phyloP scores from a whole-genome alignment of 352 stramenopile genomes.

The Pythium biforme region DNA sequence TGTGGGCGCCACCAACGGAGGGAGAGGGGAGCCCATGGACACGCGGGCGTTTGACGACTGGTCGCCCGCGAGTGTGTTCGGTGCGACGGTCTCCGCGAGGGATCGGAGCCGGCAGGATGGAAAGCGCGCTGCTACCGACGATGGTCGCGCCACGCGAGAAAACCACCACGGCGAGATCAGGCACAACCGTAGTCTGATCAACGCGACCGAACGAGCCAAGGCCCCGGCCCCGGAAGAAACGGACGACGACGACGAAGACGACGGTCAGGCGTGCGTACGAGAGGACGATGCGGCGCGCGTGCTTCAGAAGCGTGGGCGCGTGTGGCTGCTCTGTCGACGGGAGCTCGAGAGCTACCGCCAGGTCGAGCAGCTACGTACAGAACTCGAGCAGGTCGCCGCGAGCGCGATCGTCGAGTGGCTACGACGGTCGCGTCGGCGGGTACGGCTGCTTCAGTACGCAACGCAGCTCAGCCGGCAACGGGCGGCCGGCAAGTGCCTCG shows the following conservation, averaged over 20 bases:
- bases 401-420: constrained; percentile 14
- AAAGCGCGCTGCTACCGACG: too few species aligned
- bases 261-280: too few species aligned
- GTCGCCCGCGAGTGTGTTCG: constrained; percentile 49
- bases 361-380: constrained; percentile 3
- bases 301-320: not conserved
- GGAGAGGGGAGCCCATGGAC: not conserved
- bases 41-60: constrained; percentile 30
- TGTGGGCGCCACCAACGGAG: too few species aligned
- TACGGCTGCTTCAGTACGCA: not conserved
- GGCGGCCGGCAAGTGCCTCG: not conserved
- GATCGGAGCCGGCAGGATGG: too few species aligned
- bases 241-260: not conserved
- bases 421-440: not conserved
- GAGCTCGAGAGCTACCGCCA: constrained; percentile 14
- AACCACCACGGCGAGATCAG: not conserved
- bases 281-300: constrained; percentile 3
- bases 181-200: too few species aligned
- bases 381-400: constrained; percentile 15
- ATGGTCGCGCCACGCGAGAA: too few species aligned
- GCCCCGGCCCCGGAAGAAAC: too few species aligned
- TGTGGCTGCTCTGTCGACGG: constrained; percentile 16
- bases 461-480: not conserved
- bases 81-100: not conserved
- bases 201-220: too few species aligned